Evolutionary conservation across 202 grass and related monocot species (phyloP), one percentile per base, ranked within the genome.

Genomic region (Hordeum pubiflorum): DNA sequence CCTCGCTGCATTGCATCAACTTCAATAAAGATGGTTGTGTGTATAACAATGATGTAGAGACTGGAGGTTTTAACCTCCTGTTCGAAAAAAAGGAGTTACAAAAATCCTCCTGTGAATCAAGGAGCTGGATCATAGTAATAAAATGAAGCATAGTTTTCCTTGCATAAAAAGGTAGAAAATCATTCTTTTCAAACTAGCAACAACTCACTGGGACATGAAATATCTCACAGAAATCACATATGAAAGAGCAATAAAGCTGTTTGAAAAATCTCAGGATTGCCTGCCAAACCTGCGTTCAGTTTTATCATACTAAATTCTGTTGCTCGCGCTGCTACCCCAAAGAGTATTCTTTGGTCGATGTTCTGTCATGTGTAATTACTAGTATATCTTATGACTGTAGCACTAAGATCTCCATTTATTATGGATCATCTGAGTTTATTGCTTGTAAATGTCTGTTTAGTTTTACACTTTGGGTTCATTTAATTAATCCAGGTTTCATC

Each of bases 291-390:
- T 80, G 57, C 64, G 77, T 29, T 85, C 36, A 65, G 38, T 80
- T 65, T 75, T 36, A 59, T 17, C 27, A 46, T 71, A 84, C 38
- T 39, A 48, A 69, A 77, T 3, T 77, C 0, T 78, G 60, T 55
- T 75, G 44, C 63, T 61, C 21, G 65, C 32, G 20, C 14, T 46
- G 20, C 29, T 37, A 58, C 50, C 43, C 50, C 33, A 61, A 62
- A 77, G 38, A 69, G 18, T 70, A 44, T 18, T 69, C 1, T 38
- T 70, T 62, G 56, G 10, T 77, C 58, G 5, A 20, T 56, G 18
- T 71, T 82, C 12, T 41, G 9, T 43, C 79, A 61, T 84, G 76
- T 63, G 38, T 80, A 63, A 13, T 36, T 74, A 40, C 39, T 46
- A 58, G 3, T 62, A 46, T 54, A 55, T 23, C 61, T 26, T 40